Evolutionary conservation across 305 asterid species (phyloP).

Genomic region (Rubia peregrina): DNA sequence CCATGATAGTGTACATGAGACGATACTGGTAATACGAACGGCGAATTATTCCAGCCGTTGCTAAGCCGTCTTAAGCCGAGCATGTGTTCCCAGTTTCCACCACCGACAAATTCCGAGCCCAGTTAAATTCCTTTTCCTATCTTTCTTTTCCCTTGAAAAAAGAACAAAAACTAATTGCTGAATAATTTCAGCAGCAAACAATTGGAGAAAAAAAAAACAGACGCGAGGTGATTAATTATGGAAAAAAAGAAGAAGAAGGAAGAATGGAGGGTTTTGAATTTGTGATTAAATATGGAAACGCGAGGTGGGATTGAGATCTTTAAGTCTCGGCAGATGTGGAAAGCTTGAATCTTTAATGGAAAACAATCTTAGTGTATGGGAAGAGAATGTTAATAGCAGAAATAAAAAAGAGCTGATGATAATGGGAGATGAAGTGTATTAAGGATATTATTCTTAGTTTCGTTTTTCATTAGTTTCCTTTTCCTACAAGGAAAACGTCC

Average conservation of each 20-base stretch:
- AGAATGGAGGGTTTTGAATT: background rate
- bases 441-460: too few species aligned
- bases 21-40: conserved; percentile 44
- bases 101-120: too few species aligned
- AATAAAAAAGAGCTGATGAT: background rate
- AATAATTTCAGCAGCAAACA: background rate
- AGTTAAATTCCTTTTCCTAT: background rate
- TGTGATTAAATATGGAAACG: conserved; percentile 5
- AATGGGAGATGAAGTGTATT: too few species aligned
- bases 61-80: conserved; percentile 94
- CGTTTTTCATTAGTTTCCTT: too few species aligned
- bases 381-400: background rate
- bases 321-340: background rate
- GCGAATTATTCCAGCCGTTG: conserved; percentile 48
- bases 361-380: background rate
- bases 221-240: too few species aligned
- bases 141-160: too few species aligned
- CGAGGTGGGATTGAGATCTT: conserved; percentile 4
- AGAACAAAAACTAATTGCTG: too few species aligned
- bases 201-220: background rate
- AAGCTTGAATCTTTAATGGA: background rate
- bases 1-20: conserved; percentile 31
- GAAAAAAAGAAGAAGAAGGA: background rate
- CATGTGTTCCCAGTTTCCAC: conserved; percentile 40
- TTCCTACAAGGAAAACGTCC: background rate